Conservation (phyloP, 1,284 basidiomycete species). For the Boletus mariae region DNA sequence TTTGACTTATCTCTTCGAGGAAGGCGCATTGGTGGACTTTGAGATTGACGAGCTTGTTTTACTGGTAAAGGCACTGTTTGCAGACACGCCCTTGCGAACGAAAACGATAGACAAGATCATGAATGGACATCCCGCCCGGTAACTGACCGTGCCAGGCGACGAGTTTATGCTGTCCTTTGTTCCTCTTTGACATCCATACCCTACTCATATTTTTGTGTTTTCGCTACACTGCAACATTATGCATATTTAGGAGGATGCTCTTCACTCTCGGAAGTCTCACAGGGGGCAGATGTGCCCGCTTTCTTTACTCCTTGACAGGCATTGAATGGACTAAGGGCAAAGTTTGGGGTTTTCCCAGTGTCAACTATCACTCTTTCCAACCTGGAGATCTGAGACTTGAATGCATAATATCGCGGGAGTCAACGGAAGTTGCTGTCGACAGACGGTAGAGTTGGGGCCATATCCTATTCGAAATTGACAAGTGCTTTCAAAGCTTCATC, state of each 20-base stretch:
- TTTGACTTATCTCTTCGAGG: constrained; percentile 89
- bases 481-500: too few relatives aligned
- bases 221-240: constrained; percentile 5
- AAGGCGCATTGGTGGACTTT: constrained; percentile 90
- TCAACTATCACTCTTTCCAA: too few relatives aligned
- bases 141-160: neutral
- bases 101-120: constrained; percentile 74
- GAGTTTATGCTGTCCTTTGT: constrained; percentile 3
- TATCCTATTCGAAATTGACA: too few relatives aligned
- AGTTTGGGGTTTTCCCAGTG: too few relatives aligned
- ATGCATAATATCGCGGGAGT: too few relatives aligned
- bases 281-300: too few relatives aligned
- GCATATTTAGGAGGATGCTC: constrained; percentile 9
- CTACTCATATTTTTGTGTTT: neutral
- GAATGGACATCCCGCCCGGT: constrained; percentile 50
- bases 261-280: too few relatives aligned
- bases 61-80: constrained; percentile 85
- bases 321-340: too few relatives aligned
- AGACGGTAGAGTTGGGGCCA: too few relatives aligned
- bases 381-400: too few relatives aligned
- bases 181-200: neutral
- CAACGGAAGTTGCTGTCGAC: too few relatives aligned
- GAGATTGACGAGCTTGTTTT: constrained; percentile 78
- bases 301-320: too few relatives aligned
- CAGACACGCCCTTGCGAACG: constrained; percentile 81